Base-by-base conservation (phyloP, 768 basidiomycete genomes). In the Kwoniella sp. region DNA sequence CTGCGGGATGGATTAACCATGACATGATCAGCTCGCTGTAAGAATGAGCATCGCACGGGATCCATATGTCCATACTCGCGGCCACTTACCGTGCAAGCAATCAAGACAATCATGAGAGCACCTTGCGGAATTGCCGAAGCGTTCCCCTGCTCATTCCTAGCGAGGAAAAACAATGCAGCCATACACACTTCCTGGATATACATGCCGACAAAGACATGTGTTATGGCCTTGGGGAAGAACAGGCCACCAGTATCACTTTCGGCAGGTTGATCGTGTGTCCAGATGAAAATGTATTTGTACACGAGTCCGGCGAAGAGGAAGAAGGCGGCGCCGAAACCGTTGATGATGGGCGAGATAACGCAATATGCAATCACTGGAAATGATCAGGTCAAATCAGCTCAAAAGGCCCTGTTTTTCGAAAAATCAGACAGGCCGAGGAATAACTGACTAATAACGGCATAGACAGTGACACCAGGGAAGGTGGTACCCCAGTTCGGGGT, bases 201-300 rank as follows among this genome's bases (percentile, higher is more conserved):
- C 77, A 98, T 72, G 2, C 95, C 96, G 22, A 93, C 91, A 68
- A 98, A 97, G 29, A 95, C 75, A 74, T 98, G 96, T 53, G 90
- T 87, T 26, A 98, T 86, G 4, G 96, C 95, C 80, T 88, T 90
- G 24, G 94, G 94, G 84, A 92, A 98, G 84, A 96, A 98, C 53
- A 91, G 77, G 0, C 96, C 96, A 37, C 95, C 95, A 0, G 92
- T 95, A 59, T 96, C 93, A 54, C 82, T 82, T 3, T 84, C 80
- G 0, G 84, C 76, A 2, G 88, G 85, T 76, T 92, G 88, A 59
- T 90, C 87, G 71, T 86, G 63, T 24, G 80, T 87, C 83, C 86
- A 92, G 57, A 90, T 82, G 85, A 90, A 92, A 29, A 91, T 85
- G 71, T 92, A 92, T 79, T 83, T 83, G 85, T 90, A 92, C 36